Percentiles rank a stretch among this genome's conserved stretches.
Conservation (phyloP, 306 rosid genomes). For the Vicia sativa region DNA sequence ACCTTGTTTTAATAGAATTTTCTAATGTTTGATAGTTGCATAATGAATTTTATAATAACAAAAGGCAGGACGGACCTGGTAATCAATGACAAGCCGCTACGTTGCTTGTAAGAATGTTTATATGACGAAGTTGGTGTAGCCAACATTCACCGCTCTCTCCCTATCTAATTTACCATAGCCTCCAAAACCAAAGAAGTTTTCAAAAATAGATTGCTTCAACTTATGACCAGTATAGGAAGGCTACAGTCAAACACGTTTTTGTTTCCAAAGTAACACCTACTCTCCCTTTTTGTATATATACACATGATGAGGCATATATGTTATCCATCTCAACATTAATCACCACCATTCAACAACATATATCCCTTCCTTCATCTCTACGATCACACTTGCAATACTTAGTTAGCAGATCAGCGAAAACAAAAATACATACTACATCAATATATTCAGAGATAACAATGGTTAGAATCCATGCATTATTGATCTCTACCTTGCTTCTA, state of each 20-base stretch:
- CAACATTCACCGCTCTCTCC: not conserved
- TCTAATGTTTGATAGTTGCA: no score
- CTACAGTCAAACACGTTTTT: conserved; percentile 41
- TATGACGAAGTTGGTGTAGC: not conserved
- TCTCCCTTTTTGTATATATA: conserved; percentile 12
- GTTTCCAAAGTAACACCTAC: conserved; percentile 39
- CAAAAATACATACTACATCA: not conserved
- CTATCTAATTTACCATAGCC: not conserved
- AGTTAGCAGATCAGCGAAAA: not conserved
- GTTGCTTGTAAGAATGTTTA: conserved; percentile 7
- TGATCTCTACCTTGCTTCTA: conserved; percentile 35
- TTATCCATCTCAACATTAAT: conserved; percentile 28
- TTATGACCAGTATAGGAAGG: not conserved
- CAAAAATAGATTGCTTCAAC: conserved; percentile 38
- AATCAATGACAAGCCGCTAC: not conserved
- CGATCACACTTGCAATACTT: not conserved
- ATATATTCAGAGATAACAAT: not conserved
- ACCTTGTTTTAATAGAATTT: no score
- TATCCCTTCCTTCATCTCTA: not conserved
- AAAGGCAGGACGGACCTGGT: conserved; percentile 7
- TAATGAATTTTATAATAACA: no score
- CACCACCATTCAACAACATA: not conserved
- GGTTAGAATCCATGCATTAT: conserved; percentile 17
- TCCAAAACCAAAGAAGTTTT: conserved; percentile 8
- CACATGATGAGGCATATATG: not conserved